Conservation (phyloP, 2,329 filamentous ascomycete genomes). For the Periglandula ipomoeae region DNA sequence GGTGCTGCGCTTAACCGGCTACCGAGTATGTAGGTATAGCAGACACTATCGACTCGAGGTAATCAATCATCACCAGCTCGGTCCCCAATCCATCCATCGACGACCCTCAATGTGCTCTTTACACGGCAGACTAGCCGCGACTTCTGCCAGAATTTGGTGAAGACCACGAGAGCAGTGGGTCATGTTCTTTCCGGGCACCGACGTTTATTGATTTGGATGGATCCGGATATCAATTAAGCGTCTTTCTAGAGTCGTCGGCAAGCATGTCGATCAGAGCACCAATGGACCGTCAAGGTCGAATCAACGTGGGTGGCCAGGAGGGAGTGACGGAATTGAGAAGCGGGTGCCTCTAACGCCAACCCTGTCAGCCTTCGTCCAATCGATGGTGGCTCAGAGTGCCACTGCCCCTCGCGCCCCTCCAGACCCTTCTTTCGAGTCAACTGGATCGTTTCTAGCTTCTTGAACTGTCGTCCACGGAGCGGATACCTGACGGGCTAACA, state of each 20-base stretch:
- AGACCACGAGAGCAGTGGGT: not conserved
- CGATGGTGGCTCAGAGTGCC: not conserved
- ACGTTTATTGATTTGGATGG: not conserved
- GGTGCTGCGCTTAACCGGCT: no score
- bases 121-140: no score
- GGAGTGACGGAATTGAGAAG: not conserved
- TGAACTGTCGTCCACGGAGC: no score
- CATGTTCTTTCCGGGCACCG: not conserved
- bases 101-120: no score
- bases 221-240: not conserved
- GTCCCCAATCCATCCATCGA: not conserved
- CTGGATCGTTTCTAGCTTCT: no score
- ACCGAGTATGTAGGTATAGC: no score
- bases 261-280: no score
- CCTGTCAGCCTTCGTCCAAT: not conserved
- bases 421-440: no score
- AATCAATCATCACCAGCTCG: no score
- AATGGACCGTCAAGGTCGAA: constrained; percentile 4
- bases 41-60: no score
- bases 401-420: not conserved
- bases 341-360: not conserved
- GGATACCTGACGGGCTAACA: not conserved
- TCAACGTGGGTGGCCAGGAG: constrained; percentile 7
- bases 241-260: no score
- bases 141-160: not conserved